phyloP scores from a whole-genome alignment of 148 eudicot species.

The Rheum nobile region DNA sequence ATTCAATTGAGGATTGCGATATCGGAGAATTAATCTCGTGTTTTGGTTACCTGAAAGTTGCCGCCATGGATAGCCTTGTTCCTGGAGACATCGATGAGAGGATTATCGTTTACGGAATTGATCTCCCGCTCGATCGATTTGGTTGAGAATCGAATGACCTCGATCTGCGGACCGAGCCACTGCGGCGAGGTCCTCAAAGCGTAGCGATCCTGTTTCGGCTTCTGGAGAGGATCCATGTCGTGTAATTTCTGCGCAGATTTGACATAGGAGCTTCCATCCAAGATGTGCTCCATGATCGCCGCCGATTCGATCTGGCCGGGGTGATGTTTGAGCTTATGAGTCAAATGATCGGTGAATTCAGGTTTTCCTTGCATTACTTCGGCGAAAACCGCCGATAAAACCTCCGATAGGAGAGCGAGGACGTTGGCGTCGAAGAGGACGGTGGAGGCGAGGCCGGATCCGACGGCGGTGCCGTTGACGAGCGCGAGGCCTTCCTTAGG shows the following conservation, averaged over 20 bases:
- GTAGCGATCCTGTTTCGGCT: constrained; percentile 79
- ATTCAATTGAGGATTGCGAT: background rate
- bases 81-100: constrained; percentile 68
- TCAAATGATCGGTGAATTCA: constrained; percentile 77
- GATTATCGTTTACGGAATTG: constrained; percentile 87
- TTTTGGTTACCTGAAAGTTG: constrained; percentile 30
- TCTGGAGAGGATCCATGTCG: constrained; percentile 67
- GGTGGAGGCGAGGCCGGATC: constrained; percentile 77
- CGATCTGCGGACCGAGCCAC: constrained; percentile 89
- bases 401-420: constrained; percentile 49
- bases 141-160: constrained; percentile 66
- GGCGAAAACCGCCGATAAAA: constrained; percentile 68
- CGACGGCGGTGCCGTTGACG: constrained; percentile 87
- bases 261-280: constrained; percentile 59
- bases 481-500: constrained; percentile 87
- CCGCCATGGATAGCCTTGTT: constrained; percentile 87
- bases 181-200: constrained; percentile 89
- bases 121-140: constrained; percentile 82
- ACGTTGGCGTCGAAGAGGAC: constrained; percentile 69
- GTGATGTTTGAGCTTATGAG: constrained; percentile 80
- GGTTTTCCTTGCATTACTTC: constrained; percentile 93
- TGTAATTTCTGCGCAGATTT: constrained; percentile 59
- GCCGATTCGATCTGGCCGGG: constrained; percentile 93
- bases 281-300: constrained; percentile 80
- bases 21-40: too few relatives aligned